phyloP scores from a whole-genome alignment of 805 yeast species.

The Sugiyamaella qingdaonensis region DNA sequence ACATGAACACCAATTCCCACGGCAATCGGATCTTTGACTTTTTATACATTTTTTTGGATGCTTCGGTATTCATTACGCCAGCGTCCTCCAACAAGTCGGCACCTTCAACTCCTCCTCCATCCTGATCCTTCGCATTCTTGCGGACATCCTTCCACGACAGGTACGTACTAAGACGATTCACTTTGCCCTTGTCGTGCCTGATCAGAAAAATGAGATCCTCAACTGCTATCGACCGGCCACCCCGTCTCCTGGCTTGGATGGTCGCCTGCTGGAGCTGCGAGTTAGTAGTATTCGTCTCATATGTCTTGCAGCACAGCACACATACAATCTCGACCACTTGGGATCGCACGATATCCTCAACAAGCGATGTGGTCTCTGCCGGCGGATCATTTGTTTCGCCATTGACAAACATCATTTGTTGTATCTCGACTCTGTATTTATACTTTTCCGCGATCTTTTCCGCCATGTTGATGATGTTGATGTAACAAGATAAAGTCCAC shows the following conservation, averaged over 20 bases:
- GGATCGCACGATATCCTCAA: conserved; percentile 91
- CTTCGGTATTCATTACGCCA: conserved; percentile 34
- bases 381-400: conserved; percentile 97
- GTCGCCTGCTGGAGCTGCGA: conserved; percentile 58
- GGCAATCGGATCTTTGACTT: conserved; percentile 81
- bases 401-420: conserved; percentile 96
- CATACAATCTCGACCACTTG: conserved; percentile 80
- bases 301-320: neutral
- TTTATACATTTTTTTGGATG: conserved; percentile 49
- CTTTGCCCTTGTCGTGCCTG: conserved; percentile 91
- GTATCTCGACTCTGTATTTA: conserved; percentile 87
- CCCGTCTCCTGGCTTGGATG: conserved; percentile 70
- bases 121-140: conserved; percentile 68
- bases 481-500: neutral
- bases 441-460: conserved; percentile 34
- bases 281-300: neutral
- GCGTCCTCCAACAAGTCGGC: conserved; percentile 49
- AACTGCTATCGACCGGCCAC: conserved; percentile 78
- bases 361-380: conserved; percentile 81
- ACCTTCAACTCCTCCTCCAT: conserved; percentile 55
- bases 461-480: conserved; percentile 1
- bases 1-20: conserved; percentile 95
- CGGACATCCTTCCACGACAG: conserved; percentile 96
- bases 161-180: conserved; percentile 83
- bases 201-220: conserved; percentile 92